Evolutionary conservation across 108 stramenopile species (phyloP).

Genomic region (Cylindrotheca closterium): DNA sequence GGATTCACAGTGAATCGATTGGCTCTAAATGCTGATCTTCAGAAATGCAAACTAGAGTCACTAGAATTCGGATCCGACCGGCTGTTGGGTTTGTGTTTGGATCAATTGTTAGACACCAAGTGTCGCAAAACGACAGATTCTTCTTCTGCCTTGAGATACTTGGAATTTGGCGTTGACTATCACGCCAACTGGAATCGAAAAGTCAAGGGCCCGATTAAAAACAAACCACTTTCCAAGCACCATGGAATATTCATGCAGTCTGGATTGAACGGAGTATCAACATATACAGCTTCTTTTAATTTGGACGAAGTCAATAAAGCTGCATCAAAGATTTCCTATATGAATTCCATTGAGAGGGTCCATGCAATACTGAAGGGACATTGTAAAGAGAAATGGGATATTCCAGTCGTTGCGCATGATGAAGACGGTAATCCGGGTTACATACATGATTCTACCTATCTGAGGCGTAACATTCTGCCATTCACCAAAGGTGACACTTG

Average conservation of each 20-base stretch:
- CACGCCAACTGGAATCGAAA: slow-evolving; percentile 2
- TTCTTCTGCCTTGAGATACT: slow-evolving; percentile 1
- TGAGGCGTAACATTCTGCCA: slow-evolving; percentile 37
- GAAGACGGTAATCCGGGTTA: slow-evolving; percentile 58
- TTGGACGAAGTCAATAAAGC: not conserved
- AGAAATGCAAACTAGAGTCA: too few species aligned
- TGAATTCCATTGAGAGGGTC: slow-evolving; percentile 8
- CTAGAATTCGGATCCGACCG: too few species aligned
- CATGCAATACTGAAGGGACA: slow-evolving; percentile 23
- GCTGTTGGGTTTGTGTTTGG: not conserved
- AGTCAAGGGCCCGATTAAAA: not conserved
- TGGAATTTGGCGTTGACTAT: slow-evolving; percentile 21
- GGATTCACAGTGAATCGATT: slow-evolving; percentile 82
- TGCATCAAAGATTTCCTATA: too few species aligned
- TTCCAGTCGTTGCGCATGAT: slow-evolving; percentile 50
- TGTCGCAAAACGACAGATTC: slow-evolving; percentile 8
- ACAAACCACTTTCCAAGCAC: slow-evolving; percentile 7
- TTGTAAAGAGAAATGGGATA: slow-evolving; percentile 22
- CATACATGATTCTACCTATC: slow-evolving; percentile 57
- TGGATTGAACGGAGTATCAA: slow-evolving; percentile 8
- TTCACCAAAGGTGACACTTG: slow-evolving; percentile 39
- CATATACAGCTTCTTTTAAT: slow-evolving; percentile 8
- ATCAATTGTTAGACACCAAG: not conserved
- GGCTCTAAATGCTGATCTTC: too few species aligned
- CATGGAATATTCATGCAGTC: slow-evolving; percentile 9